Evolutionary conservation across 2,329 filamentous ascomycete species (phyloP), one percentile per base, ranked within the genome.

Genomic region (Talaromyces atroroseus): DNA sequence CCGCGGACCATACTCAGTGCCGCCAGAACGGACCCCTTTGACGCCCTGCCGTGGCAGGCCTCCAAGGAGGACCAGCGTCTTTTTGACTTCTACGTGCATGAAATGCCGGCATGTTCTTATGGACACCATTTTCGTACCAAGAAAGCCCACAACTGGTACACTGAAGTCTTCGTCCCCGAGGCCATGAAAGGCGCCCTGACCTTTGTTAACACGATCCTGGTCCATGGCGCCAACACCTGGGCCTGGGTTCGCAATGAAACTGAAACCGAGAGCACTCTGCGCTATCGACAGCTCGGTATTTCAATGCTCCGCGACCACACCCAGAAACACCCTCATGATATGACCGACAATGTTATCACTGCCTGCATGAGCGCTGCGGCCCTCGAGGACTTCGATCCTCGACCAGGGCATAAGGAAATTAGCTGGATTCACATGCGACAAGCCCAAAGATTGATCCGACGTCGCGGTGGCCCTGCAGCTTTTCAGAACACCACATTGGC

Each of bases 361-460:
- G 68, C 72, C 12, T 73, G 69, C 24, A 61, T 74, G 52, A 74
- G 69, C 50, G 71, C 71, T 7, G 71, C 72, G 18, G 69, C 70
- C 2, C 60, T 74, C 8, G 72, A 74, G 54, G 70, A 74, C 49
- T 72, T 73, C 46, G 71, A 74, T 51, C 69, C 71, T 5, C 68
- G 71, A 1, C 65, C 67, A 10, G 71, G 69, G 10, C 68, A 66
- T 47, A 72, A 73, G 45, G 62, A 68, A 48, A 67, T 67, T 49
- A 72, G 70, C 40, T 72, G 71, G 70, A 62, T 68, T n/a, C 71
- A 74, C 48, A 74, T 73, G 71, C 67, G 70, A 42, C 69, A 66
- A 20, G 72, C 71, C 12, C 64, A 67, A 38, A 64, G 70, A 52
- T 74, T 72, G 66, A 73, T 74, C 29, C 65, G 68, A 34, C 62